Evolutionary conservation across 805 yeast genomes (phyloP).

Genomic region (Zygoascus ofunaensis): DNA sequence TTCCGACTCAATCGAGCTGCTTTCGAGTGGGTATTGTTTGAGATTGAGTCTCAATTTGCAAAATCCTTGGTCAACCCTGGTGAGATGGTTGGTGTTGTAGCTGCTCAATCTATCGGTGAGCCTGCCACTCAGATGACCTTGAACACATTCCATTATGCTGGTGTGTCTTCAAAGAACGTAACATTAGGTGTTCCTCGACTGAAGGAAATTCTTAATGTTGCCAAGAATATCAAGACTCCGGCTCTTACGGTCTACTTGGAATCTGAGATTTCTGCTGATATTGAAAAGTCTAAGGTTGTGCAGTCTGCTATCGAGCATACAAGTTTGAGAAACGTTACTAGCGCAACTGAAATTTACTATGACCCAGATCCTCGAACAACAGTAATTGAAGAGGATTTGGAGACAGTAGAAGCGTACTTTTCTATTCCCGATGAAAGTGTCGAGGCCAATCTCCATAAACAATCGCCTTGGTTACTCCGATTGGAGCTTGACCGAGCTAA

Average conservation of each 20-base stretch:
- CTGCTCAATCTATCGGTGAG: slow-evolving; percentile 97
- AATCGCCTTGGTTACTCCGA: slow-evolving; percentile 97
- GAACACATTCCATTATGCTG: slow-evolving; percentile 96
- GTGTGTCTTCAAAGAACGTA: slow-evolving; percentile 99
- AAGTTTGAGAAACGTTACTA: slow-evolving; percentile 84
- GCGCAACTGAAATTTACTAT: slow-evolving; percentile 94
- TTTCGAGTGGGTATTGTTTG: slow-evolving; percentile 93
- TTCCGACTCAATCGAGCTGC: slow-evolving; percentile 75
- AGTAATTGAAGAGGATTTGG: slow-evolving; percentile 93
- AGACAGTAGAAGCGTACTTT: slow-evolving; percentile 93
- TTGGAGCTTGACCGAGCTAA: slow-evolving; percentile 96
- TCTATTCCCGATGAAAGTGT: slow-evolving; percentile 97
- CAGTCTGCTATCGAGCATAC: slow-evolving; percentile 98
- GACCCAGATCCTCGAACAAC: slow-evolving; percentile 98
- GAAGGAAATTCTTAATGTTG: slow-evolving; percentile 98
- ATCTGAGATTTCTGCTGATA: slow-evolving; percentile 72
- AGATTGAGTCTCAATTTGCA: slow-evolving; percentile 86
- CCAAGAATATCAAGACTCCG: slow-evolving; percentile 99
- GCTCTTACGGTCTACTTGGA: slow-evolving; percentile 89
- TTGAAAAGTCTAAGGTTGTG: slow-evolving; percentile 87
- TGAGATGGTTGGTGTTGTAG: slow-evolving; percentile 96
- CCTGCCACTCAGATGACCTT: slow-evolving; percentile 99
- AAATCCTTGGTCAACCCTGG: slow-evolving; percentile 92
- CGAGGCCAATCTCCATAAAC: slow-evolving; percentile 86
- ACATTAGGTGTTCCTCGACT: slow-evolving; percentile 98